Percentiles rank a stretch among this genome's conserved stretches.
Conservation (phyloP, 768 basidiomycete species). For the Tremella fuciformis region DNA sequence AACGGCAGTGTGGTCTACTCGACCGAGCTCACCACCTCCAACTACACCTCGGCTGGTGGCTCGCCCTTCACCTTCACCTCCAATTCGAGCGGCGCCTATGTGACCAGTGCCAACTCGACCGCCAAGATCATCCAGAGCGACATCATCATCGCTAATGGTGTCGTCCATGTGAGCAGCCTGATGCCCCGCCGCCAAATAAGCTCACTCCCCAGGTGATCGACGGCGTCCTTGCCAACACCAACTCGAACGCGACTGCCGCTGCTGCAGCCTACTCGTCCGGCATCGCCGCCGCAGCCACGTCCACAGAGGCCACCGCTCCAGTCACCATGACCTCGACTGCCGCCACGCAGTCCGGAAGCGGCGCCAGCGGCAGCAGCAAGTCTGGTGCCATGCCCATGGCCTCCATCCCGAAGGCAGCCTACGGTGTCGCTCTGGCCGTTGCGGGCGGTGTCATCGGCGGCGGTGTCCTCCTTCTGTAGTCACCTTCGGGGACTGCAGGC, state of each 20-base stretch:
- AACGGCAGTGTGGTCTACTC: constrained; percentile 70
- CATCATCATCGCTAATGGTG: constrained; percentile 65
- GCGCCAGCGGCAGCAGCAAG: constrained; percentile 3
- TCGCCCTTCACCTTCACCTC: constrained; percentile 57
- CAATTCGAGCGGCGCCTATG: constrained; percentile 63
- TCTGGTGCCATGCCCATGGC: constrained; percentile 20
- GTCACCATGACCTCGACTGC: constrained; percentile 39
- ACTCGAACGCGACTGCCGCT: constrained; percentile 48
- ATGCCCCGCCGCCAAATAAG: too few species aligned
- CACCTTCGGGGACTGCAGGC: too few species aligned
- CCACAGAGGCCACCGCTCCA: constrained; percentile 26
- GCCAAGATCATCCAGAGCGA: constrained; percentile 63
- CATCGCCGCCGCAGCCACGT: constrained; percentile 35
- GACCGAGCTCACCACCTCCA: constrained; percentile 54
- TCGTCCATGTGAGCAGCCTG: constrained; percentile 57
- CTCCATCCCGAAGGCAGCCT: constrained; percentile 18
- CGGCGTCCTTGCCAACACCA: constrained; percentile 51
- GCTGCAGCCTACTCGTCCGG: constrained; percentile 41
- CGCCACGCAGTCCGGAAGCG: constrained; percentile 15
- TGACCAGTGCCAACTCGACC: constrained; percentile 56
- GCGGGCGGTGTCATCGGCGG: constrained; percentile 34
- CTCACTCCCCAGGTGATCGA: constrained; percentile 32
- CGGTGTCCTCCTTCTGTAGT: constrained; percentile 18
- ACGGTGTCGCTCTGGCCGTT: constrained; percentile 34
- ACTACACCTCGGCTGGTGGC: constrained; percentile 61